These are phyloP conservation scores for Antitrichia curtipendula DNA, from an alignment of 225 moss, liverwort and hornwort species.

Conservation along the genomic window DNA sequence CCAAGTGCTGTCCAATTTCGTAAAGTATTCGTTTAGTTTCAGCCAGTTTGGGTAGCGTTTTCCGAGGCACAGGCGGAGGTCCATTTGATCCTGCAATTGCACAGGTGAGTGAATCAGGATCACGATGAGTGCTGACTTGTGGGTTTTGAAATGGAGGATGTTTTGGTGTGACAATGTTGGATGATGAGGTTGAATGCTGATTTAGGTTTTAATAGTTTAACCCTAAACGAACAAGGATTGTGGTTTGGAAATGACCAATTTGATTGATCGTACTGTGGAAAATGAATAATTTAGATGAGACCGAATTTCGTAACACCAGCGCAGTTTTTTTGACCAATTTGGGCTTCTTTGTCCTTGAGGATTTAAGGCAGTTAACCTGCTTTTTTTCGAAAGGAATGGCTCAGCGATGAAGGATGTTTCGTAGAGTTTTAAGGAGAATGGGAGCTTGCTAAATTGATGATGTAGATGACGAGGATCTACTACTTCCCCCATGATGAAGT, in stretches of 20 bases:
- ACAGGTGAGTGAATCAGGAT: not conserved
- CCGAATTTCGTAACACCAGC: not conserved
- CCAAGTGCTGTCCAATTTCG: not conserved
- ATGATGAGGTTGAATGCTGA: not conserved
- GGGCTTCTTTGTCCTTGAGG: not conserved
- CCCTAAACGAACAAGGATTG: not conserved
- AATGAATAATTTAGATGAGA: not conserved
- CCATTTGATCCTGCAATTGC: not conserved
- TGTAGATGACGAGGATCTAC: not conserved
- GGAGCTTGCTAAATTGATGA: not conserved
- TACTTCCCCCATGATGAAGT: not conserved
- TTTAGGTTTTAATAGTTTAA: not conserved
- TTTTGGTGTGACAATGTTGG: not conserved
- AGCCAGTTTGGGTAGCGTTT: not conserved
- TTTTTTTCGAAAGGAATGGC: not conserved
- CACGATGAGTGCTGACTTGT: not conserved
- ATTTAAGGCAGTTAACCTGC: not conserved
- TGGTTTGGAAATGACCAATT: not conserved
- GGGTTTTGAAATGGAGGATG: not conserved
- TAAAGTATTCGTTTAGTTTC: not conserved
- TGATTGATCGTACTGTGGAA: not conserved
- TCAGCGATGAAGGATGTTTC: not conserved
- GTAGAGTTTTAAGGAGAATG: not conserved
- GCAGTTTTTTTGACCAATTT: not conserved
- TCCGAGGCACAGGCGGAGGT: not conserved